Conservation (phyloP, 441 rosid genomes). For the Bocquillonia castaneifolia region DNA sequence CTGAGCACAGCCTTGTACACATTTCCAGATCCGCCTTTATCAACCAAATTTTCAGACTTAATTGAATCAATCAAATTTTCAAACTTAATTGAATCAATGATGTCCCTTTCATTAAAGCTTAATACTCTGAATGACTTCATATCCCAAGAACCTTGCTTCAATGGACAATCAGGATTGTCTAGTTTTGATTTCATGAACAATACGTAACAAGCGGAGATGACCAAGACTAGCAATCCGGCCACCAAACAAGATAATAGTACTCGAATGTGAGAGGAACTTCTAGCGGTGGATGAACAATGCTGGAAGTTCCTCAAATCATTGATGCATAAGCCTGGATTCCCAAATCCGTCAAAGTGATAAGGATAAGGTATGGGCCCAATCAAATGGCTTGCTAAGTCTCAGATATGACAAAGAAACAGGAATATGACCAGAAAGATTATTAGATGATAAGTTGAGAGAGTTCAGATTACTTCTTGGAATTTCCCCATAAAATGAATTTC, state of each 20-base stretch:
- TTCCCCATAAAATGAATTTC: conserved; percentile 56
- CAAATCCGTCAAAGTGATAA: conserved; percentile 60
- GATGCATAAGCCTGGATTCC: conserved; percentile 78
- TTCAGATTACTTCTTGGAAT: conserved; percentile 61
- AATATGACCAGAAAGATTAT: conserved; percentile 60
- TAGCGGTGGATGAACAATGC: conserved; percentile 40
- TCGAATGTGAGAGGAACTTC: conserved; percentile 34
- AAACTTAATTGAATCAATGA: conserved; percentile 66
- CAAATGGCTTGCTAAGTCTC: conserved; percentile 59
- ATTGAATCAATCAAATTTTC: conserved; percentile 77
- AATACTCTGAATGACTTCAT: conserved; percentile 66
- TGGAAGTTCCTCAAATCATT: conserved; percentile 38
- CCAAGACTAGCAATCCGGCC: conserved; percentile 43
- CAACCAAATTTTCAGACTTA: conserved; percentile 73
- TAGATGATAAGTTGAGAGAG: conserved; percentile 70
- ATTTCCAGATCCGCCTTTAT: conserved; percentile 84
- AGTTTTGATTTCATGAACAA: conserved; percentile 39
- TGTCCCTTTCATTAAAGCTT: conserved; percentile 63
- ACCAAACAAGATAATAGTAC: conserved; percentile 48
- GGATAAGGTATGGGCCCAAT: conserved; percentile 60
- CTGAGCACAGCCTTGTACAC: conserved; percentile 61
- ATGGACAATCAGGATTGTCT: conserved; percentile 38
- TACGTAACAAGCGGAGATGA: conserved; percentile 40
- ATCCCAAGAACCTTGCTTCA: conserved; percentile 63
- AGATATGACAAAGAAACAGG: conserved; percentile 64